Conservation (phyloP, 129 eudicot genomes). For the Flaveria robusta region DNA sequence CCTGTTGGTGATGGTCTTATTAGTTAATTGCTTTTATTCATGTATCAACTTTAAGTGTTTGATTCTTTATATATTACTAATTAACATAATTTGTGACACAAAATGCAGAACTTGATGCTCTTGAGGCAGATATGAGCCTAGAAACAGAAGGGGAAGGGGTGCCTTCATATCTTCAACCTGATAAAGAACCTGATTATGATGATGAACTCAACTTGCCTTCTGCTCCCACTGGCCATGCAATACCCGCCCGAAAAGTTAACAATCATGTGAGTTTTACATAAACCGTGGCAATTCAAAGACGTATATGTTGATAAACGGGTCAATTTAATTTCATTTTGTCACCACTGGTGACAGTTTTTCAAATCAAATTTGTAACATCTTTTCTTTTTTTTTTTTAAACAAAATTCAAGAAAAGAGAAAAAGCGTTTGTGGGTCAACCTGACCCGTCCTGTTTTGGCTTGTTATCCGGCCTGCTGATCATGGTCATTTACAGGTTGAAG, state of each 20-base stretch:
- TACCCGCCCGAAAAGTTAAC: constrained; percentile 56
- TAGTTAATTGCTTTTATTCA: not conserved
- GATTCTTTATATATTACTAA: not conserved
- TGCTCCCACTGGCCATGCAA: constrained; percentile 63
- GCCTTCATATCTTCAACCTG: constrained; percentile 89
- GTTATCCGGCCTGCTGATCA: not conserved
- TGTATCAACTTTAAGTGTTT: not conserved
- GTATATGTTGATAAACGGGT: not conserved
- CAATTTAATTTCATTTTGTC: not conserved
- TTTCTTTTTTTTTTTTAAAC: not conserved
- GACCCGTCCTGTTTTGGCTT: not conserved
- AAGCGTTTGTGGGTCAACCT: not conserved
- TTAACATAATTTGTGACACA: not conserved
- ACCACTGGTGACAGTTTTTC: not conserved
- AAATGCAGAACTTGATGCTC: constrained; percentile 78
- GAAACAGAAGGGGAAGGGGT: constrained; percentile 81
- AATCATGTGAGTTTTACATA: constrained; percentile 39
- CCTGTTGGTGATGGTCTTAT: not conserved
- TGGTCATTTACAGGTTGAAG: constrained; percentile 57
- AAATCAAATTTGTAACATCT: not conserved
- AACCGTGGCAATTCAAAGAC: not conserved
- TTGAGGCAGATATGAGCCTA: constrained; percentile 83
- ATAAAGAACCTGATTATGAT: constrained; percentile 57
- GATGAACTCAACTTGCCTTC: constrained; percentile 80
- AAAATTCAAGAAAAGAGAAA: not conserved